phyloP scores from a whole-genome alignment of 371 early-diverging fungal genomes.

The Mucor lusitanicus region DNA sequence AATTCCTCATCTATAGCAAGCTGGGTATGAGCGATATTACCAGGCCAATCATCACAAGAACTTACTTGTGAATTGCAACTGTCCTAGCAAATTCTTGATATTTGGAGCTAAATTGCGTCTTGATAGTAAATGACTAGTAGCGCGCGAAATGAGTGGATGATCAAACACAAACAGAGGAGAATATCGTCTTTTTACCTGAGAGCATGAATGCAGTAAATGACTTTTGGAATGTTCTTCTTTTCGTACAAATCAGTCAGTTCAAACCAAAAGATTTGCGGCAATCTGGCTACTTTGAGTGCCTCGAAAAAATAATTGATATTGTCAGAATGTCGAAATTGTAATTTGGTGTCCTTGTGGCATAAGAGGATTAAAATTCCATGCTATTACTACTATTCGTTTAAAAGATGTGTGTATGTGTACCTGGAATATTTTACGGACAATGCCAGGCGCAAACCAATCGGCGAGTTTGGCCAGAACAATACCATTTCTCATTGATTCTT shows the following conservation, averaged over 20 bases:
- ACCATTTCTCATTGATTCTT: slow-evolving; percentile 94
- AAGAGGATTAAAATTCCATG: background rate
- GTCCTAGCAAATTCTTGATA: slow-evolving; percentile 92
- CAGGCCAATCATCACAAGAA: too few relatives aligned
- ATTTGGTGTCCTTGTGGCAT: slow-evolving; percentile 63
- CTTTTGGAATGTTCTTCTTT: slow-evolving; percentile 99
- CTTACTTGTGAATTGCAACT: slow-evolving; percentile 87
- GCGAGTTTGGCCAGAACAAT: slow-evolving; percentile 94
- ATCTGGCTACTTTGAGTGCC: slow-evolving; percentile 77
- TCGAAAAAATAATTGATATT: slow-evolving; percentile 97
- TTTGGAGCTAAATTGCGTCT: slow-evolving; percentile 83
- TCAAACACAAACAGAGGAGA: background rate
- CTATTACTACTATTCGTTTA: too few relatives aligned
- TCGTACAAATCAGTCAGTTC: slow-evolving; percentile 99
- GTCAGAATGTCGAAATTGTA: slow-evolving; percentile 97
- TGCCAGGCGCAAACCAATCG: slow-evolving; percentile 79
- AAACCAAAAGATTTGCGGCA: slow-evolving; percentile 96
- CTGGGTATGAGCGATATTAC: background rate
- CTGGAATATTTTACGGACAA: slow-evolving; percentile 87
- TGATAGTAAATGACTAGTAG: slow-evolving; percentile 81
- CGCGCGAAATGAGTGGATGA: background rate
- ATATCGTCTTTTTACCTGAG: slow-evolving; percentile 73
- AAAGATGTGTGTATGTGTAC: slow-evolving; percentile 26
- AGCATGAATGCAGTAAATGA: slow-evolving; percentile 99
- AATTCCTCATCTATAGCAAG: slow-evolving; percentile 75